These are phyloP conservation scores for Ananas comosus DNA, from an alignment of 176 grass and related monocot species.

Conservation along the genomic window DNA sequence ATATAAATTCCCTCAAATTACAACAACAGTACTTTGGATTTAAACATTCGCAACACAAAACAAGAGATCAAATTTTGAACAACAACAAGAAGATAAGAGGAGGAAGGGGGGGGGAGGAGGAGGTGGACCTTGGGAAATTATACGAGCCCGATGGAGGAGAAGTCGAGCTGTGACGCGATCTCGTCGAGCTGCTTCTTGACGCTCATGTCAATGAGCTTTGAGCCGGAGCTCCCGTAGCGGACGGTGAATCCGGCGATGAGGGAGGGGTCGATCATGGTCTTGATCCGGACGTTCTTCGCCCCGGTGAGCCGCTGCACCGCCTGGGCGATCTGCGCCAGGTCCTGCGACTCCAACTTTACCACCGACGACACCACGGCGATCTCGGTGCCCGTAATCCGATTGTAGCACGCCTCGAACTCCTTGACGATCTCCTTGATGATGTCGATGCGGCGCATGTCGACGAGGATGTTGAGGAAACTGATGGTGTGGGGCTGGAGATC, in stretches of 20 bases:
- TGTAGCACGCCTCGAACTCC: constrained; percentile 77
- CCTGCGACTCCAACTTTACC: constrained; percentile 67
- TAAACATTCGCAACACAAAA: too few species aligned
- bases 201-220: constrained; percentile 84
- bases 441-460: constrained; percentile 45
- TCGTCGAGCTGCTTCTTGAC: constrained; percentile 81
- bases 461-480: constrained; percentile 78
- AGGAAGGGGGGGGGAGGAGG: too few species aligned
- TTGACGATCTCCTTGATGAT: constrained; percentile 51
- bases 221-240: constrained; percentile 51
- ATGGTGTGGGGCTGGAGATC: constrained; percentile 49
- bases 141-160: constrained; percentile 38
- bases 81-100: too few species aligned
- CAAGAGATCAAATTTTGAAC: too few species aligned
- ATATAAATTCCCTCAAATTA: too few species aligned
- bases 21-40: too few species aligned
- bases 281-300: constrained; percentile 73
- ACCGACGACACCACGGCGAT: constrained; percentile 71
- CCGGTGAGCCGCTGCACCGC: constrained; percentile 55
- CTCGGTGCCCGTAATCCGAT: constrained; percentile 65
- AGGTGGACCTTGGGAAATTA: neutral
- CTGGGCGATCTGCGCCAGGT: constrained; percentile 80
- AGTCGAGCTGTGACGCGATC: constrained; percentile 48
- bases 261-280: constrained; percentile 53
- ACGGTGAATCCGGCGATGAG: constrained; percentile 90